Evolutionary conservation across 1,284 basidiomycete genomes (phyloP).

Genomic region (Leccinum pachyderme): DNA sequence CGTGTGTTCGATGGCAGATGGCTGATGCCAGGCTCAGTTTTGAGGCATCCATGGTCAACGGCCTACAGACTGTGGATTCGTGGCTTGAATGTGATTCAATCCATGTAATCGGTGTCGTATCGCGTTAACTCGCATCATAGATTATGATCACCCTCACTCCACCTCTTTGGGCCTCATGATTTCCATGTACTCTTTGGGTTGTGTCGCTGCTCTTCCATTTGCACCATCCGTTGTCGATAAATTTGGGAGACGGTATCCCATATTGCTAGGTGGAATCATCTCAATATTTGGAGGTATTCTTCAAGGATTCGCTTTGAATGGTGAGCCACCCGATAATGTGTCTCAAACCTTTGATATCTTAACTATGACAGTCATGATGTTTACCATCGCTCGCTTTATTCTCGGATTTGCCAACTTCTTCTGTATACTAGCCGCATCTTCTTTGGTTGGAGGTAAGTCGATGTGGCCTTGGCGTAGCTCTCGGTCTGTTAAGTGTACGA

Average conservation of each 20-base stretch:
- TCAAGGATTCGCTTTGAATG: conserved; percentile 17
- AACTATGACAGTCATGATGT: conserved; percentile 15
- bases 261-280: conserved; percentile 13
- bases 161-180: conserved; percentile 15
- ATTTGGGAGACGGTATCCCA: conserved; percentile 18
- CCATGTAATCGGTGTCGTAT: too few relatives aligned
- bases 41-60: conserved; percentile 16
- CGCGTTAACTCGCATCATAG: conserved; percentile 8
- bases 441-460: conserved; percentile 17
- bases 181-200: conserved; percentile 18
- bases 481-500: not conserved
- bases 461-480: not conserved
- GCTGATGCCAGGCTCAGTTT: conserved; percentile 10
- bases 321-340: conserved; percentile 2
- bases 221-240: conserved; percentile 12
- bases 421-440: conserved; percentile 13
- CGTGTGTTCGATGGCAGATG: rapidly evolving
- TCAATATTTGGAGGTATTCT: conserved; percentile 14
- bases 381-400: conserved; percentile 19
- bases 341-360: not conserved
- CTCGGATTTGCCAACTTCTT: conserved; percentile 14
- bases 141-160: conserved; percentile 21
- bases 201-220: conserved; percentile 13
- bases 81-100: conserved; percentile 20
- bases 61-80: conserved; percentile 18